Evolutionary conservation across 129 eudicot species (phyloP).

Genomic region (Saposhnikovia divaricata): DNA sequence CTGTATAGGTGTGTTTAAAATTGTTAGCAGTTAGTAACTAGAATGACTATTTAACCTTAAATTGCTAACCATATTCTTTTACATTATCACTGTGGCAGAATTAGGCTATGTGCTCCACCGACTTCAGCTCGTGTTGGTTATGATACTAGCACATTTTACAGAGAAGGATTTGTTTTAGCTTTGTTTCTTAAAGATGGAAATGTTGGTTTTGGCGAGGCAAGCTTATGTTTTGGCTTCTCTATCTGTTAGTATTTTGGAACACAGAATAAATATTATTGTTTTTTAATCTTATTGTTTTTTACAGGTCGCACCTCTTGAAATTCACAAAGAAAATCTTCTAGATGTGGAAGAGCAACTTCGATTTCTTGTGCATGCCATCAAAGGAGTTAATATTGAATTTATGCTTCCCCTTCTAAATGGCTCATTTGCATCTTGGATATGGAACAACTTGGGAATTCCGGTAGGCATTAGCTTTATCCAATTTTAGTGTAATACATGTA

Average conservation of each 20-base stretch:
- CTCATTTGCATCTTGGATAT: conserved; percentile 78
- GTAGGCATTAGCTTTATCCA: conserved; percentile 31
- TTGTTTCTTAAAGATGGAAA: conserved; percentile 78
- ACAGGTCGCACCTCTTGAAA: conserved; percentile 93
- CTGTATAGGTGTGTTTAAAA: conserved; percentile 46
- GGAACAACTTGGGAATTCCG: conserved; percentile 62
- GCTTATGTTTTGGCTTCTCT: conserved; percentile 1
- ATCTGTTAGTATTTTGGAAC: background rate
- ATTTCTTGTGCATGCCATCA: conserved; percentile 60
- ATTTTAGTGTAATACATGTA: conserved; percentile 6
- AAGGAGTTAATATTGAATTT: conserved; percentile 35
- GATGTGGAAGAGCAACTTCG: conserved; percentile 84
- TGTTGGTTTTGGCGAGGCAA: conserved; percentile 86
- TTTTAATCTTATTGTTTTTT: conserved; percentile 8
- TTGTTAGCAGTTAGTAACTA: background rate
- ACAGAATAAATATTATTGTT: background rate
- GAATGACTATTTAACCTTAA: background rate
- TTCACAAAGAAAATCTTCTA: conserved; percentile 45
- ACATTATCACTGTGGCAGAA: conserved; percentile 36
- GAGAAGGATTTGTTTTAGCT: conserved; percentile 77
- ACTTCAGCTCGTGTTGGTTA: conserved; percentile 47
- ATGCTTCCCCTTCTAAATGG: conserved; percentile 62
- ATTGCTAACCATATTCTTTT: conserved; percentile 6
- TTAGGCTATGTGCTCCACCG: conserved; percentile 69
- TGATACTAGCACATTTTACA: conserved; percentile 27